Conservation (phyloP, 2,329 filamentous ascomycete genomes). For the Sclerotinia borealis region DNA sequence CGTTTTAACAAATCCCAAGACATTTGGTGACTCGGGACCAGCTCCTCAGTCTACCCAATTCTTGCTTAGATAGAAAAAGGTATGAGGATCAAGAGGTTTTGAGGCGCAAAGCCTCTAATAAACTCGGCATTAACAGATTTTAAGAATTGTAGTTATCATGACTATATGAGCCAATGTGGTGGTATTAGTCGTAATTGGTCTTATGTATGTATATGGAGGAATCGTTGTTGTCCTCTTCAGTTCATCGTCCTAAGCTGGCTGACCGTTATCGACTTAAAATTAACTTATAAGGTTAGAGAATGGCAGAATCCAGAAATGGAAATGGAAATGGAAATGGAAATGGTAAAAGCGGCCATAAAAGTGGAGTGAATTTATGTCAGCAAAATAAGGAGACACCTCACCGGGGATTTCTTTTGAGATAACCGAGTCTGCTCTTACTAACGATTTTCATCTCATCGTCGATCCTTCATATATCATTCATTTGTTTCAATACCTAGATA, state of each 20-base stretch:
- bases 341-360: constrained; percentile 10
- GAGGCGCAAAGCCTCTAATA: constrained; percentile 33
- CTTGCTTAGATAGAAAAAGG: constrained; percentile 14
- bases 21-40: constrained; percentile 38
- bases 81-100: constrained; percentile 14
- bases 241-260: background rate
- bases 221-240: background rate
- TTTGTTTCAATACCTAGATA: too few species aligned
- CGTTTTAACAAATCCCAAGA: constrained; percentile 84
- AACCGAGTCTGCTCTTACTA: background rate
- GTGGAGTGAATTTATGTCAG: background rate
- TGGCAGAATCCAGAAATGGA: constrained; percentile 7
- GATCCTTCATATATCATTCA: background rate
- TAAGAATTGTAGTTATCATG: constrained; percentile 19
- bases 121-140: constrained; percentile 31
- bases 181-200: background rate
- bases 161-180: constrained; percentile 19
- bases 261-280: background rate
- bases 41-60: constrained; percentile 9
- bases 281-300: background rate
- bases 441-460: background rate
- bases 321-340: too few species aligned
- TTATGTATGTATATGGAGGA: background rate
- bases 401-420: background rate
- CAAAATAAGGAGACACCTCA: background rate